Evolutionary conservation across 805 yeast species (phyloP), one percentile per base, ranked within the genome.

Genomic region (Pichia membranifaciens): DNA sequence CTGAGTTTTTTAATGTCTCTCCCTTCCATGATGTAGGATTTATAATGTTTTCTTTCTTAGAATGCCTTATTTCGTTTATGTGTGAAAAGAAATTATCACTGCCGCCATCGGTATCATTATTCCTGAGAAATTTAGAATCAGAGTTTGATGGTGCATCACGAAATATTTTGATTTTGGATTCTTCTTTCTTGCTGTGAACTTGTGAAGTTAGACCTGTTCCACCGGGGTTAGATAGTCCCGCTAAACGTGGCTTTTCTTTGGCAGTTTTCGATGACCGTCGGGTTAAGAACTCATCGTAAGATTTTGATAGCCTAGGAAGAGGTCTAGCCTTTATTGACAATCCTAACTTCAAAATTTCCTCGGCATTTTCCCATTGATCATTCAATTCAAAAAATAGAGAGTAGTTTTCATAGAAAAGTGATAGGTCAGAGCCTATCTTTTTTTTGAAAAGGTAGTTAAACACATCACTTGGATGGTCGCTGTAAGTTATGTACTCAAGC

Each of bases 341-440:
- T 0, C 95, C 95, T 47, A 72, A 63, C 43, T 69, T 68, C 54
- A 73, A 82, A 0, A 87, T 78, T 44, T 75, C 76, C 2, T 68
- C 67, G 0, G 95, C 95, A 47, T 80, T 83, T 3, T 57, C 54
- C 39, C 57, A 56, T 47, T 76, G 73, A 18, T 74, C 73, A 16
- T 64, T 65, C 0, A 68, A 39, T 58, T 85, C 95, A 48, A 84
- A 62, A 48, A 67, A 77, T 29, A 73, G 70, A 1, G 95, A 87
- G 66, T 85, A 87, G 50, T 79, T 84, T 59, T 88, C 96, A 59
- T 89, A 91, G 60, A 75, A 89, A 17, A 79, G 56, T 0, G 96
- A 79, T 43, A 87, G 67, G 35, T 71, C 71, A 31, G 58, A 60
- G 0, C 96, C 98, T 32, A 91, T 86, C 41, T 74, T 78, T 52